Evolutionary conservation across 331 rosid genomes (phyloP), one percentile per base, ranked within the genome.

Genomic region (Stylosanthes scabra): DNA sequence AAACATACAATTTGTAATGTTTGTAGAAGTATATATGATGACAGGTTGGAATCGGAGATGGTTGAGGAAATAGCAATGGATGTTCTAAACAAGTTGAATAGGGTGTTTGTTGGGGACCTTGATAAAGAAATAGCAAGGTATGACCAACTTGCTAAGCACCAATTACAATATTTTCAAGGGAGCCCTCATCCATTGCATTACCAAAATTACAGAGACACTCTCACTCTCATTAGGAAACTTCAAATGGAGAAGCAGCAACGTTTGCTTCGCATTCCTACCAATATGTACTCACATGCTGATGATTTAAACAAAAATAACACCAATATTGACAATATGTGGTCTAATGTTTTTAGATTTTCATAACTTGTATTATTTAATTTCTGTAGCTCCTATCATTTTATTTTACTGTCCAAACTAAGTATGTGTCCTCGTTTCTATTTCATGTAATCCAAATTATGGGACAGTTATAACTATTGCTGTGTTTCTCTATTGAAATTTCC

Each of bases 241-340:
- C 27, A 60, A 11, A 77, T 77, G 81, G 81, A 77, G 41, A 77
- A 65, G 15, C 42, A 50, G 5, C 56, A 29, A 39, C 75, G 71
- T 9, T 28, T 77, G 70, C 75, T 69, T 51, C 71, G 76, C 54
- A 58, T 69, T 64, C 68, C 71, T 2, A 42, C 70, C 8, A 14
- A 60, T 7, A 76, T 68, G 81, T 20, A 68, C 39, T 4, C 80
- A 3, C 25, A 67, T 0, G 12, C 49, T 1, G 50, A 59, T 20
- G 52, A 59, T 13, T 39, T 68, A 1, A n/a, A 42, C 58, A 9
- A 20, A 37, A 41, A 70, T 31, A 31, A 31, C 37, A 31, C 37
- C 37, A 31, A 31, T 31, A 31, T 31, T 31, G 37, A 31, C 44
- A 27, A 16, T 69, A 2, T 10, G 7, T 67, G 9, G 31, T 9